Base-by-base conservation (phyloP, 2,329 filamentous ascomycete genomes). In the Xylariales sp. region DNA sequence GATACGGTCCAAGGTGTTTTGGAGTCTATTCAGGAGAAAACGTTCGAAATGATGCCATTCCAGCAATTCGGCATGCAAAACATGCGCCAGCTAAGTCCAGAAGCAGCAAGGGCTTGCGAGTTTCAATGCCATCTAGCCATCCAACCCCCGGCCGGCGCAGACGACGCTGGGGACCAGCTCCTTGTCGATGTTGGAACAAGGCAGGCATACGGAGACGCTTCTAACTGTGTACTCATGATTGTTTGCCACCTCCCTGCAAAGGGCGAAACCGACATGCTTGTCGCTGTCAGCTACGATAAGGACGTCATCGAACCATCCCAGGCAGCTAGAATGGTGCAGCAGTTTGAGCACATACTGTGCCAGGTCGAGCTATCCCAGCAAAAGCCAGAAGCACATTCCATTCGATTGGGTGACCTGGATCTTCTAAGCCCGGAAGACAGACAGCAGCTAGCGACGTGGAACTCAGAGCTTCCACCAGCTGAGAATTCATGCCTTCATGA, bases 31-130 rank as follows among this genome's bases (percentile, higher is more conserved):
- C 60, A 67, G 14, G 14, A 52, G 16, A 60, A 67, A 39, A 56
- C 49, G 6, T 30, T 59, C 0, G 45, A 9, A 1, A 52, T 36
- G 56, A 60, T 63, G 41, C 55, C 65, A 18, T 60, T 50, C 45
- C 55, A 67, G 14, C 65, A 67, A 5, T 64, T 55, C 5, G 65
- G 65, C 7, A 60, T 64, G 16, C 65, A 64, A 43, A 67, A 67
- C 28, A 67, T 67, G 8, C 60, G 65, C 8, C 48, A 39, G 39
- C 30, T 67, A 0, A 56, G 55, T 30, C 34, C 1, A 28, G 59
- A 63, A 12, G 60, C 65, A n/a, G 41, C 41, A 6, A 53, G 5
- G n/a, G 65, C 65, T 32, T 67, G 60, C 18, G 9, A 46, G 18
- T 67, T 67, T n/a, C 65, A 67, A 34, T 63, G 54, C 7, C 59